A percentile compares a stretch with the other conserved stretches of the same genome.
These are phyloP conservation scores for Ambrosia trifida DNA, from an alignment of 129 eudicot species.

Conservation along the genomic window DNA sequence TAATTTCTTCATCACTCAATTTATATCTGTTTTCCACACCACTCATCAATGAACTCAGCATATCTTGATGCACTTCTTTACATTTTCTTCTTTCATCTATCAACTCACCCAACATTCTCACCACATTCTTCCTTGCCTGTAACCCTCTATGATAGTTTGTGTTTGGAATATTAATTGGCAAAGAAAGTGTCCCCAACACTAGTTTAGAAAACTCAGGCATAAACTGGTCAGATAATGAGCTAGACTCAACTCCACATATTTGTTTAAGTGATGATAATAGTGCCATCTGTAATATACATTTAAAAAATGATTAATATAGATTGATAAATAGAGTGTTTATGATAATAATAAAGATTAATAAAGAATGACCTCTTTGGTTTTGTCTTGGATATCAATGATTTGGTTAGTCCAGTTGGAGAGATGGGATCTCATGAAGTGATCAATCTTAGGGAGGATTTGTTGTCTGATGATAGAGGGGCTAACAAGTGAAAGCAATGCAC, in stretches of 20 bases:
- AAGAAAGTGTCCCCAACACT: conserved; percentile 87
- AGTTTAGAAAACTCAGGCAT: conserved; percentile 91
- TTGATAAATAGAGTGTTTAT: no score
- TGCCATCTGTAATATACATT: conserved; percentile 71
- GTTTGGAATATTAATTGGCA: conserved; percentile 86
- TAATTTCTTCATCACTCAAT: conserved; percentile 84
- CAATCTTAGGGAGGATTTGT: conserved; percentile 83
- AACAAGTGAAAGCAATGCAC: conserved; percentile 85
- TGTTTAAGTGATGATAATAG: conserved; percentile 80
- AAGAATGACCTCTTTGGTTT: conserved; percentile 82
- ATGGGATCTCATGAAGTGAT: conserved; percentile 88
- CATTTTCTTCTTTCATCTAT: conserved; percentile 68
- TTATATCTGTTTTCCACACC: conserved; percentile 66
- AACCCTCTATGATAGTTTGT: conserved; percentile 74
- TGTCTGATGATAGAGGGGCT: conserved; percentile 73
- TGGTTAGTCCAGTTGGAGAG: conserved; percentile 67
- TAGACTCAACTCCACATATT: conserved; percentile 72
- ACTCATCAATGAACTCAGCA: conserved; percentile 69
- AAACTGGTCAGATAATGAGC: conserved; percentile 56
- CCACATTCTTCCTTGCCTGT: conserved; percentile 88
- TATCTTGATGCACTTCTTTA: conserved; percentile 54
- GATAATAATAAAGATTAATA: background rate
- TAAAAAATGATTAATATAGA: no score
- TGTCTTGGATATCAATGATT: conserved; percentile 87
- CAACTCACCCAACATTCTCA: conserved; percentile 57